Conservation (phyloP, 805 yeast genomes). For the Wickerhamomyces pijperi region DNA sequence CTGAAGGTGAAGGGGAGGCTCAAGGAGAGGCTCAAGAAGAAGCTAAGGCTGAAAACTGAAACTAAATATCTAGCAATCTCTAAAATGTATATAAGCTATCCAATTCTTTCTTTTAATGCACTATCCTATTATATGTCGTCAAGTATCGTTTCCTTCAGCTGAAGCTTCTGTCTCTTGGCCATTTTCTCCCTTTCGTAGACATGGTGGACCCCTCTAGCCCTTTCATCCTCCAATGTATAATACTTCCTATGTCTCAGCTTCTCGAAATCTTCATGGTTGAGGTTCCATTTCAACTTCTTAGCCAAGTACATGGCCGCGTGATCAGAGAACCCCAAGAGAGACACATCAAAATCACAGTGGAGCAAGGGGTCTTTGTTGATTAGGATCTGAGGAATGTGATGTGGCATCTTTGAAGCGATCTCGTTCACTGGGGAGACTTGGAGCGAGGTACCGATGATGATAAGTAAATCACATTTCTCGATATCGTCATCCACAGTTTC, state of each 20-base stretch:
- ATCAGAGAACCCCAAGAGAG: conserved; percentile 72
- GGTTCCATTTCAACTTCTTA: conserved; percentile 46
- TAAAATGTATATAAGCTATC: too few relatives aligned
- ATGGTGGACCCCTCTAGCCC: not conserved
- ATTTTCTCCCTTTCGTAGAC: not conserved
- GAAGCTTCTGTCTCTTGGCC: not conserved
- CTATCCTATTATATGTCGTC: not conserved
- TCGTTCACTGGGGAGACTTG: conserved; percentile 90
- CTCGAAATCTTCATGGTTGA: conserved; percentile 42
- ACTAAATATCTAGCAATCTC: too few relatives aligned
- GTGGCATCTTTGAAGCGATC: conserved; percentile 63
- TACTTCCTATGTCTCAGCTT: conserved; percentile 2
- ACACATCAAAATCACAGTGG: conserved; percentile 72
- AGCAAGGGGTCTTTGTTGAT: conserved; percentile 68
- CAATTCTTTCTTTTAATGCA: too few relatives aligned
- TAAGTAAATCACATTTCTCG: conserved; percentile 58
- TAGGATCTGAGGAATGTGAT: conserved; percentile 71
- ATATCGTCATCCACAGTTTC: conserved; percentile 48
- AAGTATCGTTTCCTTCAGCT: not conserved
- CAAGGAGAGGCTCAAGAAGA: too few relatives aligned
- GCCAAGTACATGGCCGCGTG: conserved; percentile 62
- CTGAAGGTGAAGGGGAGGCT: too few relatives aligned
- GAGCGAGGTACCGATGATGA: conserved; percentile 84
- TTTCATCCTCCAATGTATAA: not conserved
- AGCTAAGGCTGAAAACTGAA: too few relatives aligned